phyloP scores from a whole-genome alignment of 148 eudicot species.

The Dysphania ambrosioides region DNA sequence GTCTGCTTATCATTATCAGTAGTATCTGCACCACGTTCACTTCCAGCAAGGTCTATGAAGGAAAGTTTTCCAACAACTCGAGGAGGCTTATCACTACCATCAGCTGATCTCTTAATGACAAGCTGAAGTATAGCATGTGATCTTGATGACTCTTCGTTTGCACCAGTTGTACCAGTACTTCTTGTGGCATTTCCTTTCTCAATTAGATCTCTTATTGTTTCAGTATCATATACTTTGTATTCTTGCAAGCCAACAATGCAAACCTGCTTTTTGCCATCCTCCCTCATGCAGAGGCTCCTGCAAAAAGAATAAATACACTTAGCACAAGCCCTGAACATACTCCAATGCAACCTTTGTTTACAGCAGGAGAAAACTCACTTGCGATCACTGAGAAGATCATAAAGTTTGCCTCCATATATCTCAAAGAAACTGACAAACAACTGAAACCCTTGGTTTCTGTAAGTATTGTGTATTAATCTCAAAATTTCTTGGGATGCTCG shows the following conservation, averaged over 20 bases:
- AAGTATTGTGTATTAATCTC: slow-evolving; percentile 46
- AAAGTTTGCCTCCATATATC: slow-evolving; percentile 80
- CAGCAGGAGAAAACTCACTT: slow-evolving; percentile 38
- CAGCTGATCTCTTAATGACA: slow-evolving; percentile 52
- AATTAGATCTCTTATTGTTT: slow-evolving; percentile 53
- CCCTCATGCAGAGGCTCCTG: slow-evolving; percentile 76
- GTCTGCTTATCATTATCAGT: slow-evolving; percentile 84
- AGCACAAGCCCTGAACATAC: not conserved
- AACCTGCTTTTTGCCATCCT: slow-evolving; percentile 80
- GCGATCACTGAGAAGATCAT: slow-evolving; percentile 75
- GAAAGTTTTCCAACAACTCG: slow-evolving; percentile 67
- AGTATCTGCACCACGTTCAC: slow-evolving; percentile 92
- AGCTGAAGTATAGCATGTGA: slow-evolving; percentile 90
- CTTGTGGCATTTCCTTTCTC: slow-evolving; percentile 74
- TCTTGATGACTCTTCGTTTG: slow-evolving; percentile 83
- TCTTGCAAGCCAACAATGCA: slow-evolving; percentile 86
- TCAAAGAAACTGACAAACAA: slow-evolving; percentile 76
- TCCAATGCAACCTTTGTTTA: not conserved
- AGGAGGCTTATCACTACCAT: slow-evolving; percentile 61
- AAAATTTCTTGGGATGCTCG: slow-evolving; percentile 68
- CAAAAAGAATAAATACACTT: not conserved
- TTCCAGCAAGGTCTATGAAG: slow-evolving; percentile 86
- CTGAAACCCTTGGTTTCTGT: slow-evolving; percentile 68
- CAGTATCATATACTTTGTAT: slow-evolving; percentile 48
- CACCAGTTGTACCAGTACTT: slow-evolving; percentile 82